phyloP scores from a whole-genome alignment of 2,329 filamentous ascomycete species.

The Fusarium robinianum region DNA sequence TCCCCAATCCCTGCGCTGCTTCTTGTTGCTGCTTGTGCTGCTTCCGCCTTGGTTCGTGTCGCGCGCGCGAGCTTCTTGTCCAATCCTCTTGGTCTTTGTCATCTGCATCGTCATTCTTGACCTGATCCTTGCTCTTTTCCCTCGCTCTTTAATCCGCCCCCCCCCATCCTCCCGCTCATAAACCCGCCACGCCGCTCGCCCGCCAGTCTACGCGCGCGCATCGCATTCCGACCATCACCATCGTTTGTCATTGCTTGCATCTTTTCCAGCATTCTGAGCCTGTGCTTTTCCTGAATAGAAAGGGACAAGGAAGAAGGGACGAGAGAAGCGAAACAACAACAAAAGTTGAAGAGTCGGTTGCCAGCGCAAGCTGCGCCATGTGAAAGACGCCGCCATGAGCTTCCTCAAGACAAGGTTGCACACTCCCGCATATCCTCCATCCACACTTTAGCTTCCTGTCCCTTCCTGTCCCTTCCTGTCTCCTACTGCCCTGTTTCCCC shows the following conservation, averaged over 20 bases:
- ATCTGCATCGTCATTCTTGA: constrained; percentile 31
- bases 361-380: constrained; percentile 43
- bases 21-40: constrained; percentile 11
- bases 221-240: constrained; percentile 14
- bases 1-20: no score
- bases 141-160: constrained; percentile 23
- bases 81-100: constrained; percentile 26
- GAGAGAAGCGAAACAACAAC: constrained; percentile 6
- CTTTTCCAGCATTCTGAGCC: constrained; percentile 4
- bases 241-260: constrained; percentile 7
- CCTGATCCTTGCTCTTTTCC: constrained; percentile 28
- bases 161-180: constrained; percentile 16
- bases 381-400: constrained; percentile 46
- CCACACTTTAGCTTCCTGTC: background rate
- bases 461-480: background rate
- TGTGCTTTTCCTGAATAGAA: constrained; percentile 7
- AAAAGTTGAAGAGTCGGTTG: constrained; percentile 9
- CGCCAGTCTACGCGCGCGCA: constrained; percentile 12
- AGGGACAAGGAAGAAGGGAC: constrained; percentile 19
- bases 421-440: constrained; percentile 22
- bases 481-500: constrained; percentile 7
- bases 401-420: constrained; percentile 51
- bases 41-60: constrained; percentile 2
- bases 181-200: constrained; percentile 26
- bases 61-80: constrained; percentile 11